A percentile compares a stretch with the other conserved stretches of the same genome.
These are phyloP conservation scores for Rostrohypoxylon terebratum DNA, from an alignment of 495 filamentous ascomycete genomes.

Conservation along the genomic window DNA sequence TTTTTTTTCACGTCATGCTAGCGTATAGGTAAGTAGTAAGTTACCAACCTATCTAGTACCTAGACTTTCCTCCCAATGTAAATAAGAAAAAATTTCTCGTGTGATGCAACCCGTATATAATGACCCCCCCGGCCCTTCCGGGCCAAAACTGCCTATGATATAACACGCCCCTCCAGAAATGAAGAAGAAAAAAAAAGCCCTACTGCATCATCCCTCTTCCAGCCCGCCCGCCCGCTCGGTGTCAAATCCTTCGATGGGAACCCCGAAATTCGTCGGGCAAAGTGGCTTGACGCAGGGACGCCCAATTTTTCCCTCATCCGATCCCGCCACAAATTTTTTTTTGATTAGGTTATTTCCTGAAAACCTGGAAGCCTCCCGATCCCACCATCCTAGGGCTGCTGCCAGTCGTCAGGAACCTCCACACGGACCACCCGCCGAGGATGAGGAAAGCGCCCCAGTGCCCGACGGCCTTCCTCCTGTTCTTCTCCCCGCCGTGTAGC, in stretches of 20 bases:
- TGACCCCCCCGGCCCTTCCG: not conserved
- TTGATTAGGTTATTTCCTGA: conserved; percentile 7
- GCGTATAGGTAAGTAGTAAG: not conserved
- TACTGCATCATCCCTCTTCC: not conserved
- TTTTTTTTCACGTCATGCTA: conserved; percentile 2
- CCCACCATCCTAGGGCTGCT: not conserved
- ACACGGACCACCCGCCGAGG: conserved; percentile 10
- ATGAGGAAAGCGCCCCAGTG: conserved; percentile 15
- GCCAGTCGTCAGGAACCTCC: conserved; percentile 5
- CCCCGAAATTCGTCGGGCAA: not conserved
- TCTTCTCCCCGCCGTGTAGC: conserved; percentile 10
- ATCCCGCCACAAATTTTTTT: not conserved
- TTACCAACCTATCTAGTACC: not conserved
- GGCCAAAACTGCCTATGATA: not conserved
- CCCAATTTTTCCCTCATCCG: not conserved
- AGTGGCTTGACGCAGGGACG: not conserved
- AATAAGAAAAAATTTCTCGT: too few relatives aligned
- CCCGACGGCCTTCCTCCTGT: conserved; percentile 7
- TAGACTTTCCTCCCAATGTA: not conserved
- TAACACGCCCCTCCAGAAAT: not conserved
- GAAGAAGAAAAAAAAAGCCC: too few relatives aligned
- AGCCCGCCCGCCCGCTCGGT: not conserved
- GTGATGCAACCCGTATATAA: conserved; percentile 3
- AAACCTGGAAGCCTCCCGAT: not conserved
- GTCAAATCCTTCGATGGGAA: not conserved